These are phyloP conservation scores for Picochlorum sp. DNA, from an alignment of 139 green algal genomes.

Conservation along the genomic window DNA sequence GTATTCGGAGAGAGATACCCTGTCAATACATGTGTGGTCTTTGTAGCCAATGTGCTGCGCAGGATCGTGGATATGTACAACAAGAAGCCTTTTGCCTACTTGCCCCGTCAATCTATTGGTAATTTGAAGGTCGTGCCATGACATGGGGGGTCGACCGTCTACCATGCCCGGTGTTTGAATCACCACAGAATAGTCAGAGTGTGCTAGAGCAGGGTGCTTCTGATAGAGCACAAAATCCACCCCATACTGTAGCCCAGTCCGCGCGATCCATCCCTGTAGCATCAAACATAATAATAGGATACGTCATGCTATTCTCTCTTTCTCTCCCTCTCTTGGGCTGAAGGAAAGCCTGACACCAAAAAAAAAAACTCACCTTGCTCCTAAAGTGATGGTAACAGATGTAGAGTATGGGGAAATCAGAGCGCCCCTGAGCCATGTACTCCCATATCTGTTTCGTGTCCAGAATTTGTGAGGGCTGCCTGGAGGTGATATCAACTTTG, in stretches of 20 bases:
- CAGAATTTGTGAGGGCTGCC: neutral
- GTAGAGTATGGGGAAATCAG: conserved; percentile 29
- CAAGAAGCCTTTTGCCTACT: conserved; percentile 38
- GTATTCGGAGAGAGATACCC: conserved; percentile 17
- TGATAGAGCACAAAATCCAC: conserved; percentile 52
- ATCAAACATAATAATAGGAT: neutral
- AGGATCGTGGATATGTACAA: conserved; percentile 32
- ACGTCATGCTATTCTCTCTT: neutral
- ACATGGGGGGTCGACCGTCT: neutral
- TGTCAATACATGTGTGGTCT: conserved; percentile 14
- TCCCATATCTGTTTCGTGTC: conserved; percentile 18
- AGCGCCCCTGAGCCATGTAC: neutral
- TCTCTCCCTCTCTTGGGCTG: neutral
- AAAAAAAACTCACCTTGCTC: conserved; percentile 18
- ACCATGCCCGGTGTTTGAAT: conserved; percentile 1
- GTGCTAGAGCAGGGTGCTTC: conserved; percentile 33
- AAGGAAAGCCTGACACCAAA: neutral
- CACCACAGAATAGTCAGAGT: conserved; percentile 37
- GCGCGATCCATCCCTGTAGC: conserved; percentile 39
- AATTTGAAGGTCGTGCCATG: conserved; percentile 38
- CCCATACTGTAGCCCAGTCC: conserved; percentile 53
- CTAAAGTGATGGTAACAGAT: conserved; percentile 35
- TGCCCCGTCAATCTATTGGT: conserved; percentile 37
- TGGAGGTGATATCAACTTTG: neutral
- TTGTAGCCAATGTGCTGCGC: neutral